Base-by-base conservation (phyloP, 305 asterid genomes). In the Fraxinus dipetala region DNA sequence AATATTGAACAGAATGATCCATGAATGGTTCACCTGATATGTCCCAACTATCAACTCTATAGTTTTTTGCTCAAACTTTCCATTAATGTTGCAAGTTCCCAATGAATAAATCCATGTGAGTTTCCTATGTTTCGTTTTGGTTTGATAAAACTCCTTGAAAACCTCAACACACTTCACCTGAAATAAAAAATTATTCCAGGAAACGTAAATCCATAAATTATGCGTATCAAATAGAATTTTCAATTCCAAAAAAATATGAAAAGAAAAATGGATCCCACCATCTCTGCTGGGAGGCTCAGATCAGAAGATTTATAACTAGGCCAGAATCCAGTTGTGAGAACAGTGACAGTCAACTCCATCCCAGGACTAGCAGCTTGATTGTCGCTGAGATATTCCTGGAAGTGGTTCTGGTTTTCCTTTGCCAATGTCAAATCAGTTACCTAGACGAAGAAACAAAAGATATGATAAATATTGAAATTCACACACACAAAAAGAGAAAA, bases 81-180 rank as follows among this genome's bases (percentile, higher is more conserved):
- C 91, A 67, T 63, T 87, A 10, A 91, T 74, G 76, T 85, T 82
- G 84, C 93, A 88, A 2, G 85, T 89, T 10, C 93, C 93, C 81
- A 90, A 54, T 1, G 94, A 90, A 80, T 81, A 86, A 35, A 92
- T 86, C 92, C 93, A 90, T 13, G 91, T 84, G 38, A 90, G 88
- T 76, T 85, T 92, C 85, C 91, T 87, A 54, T 84, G 85, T 78
- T 83, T 86, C 5, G 88, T 83, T 79, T 83, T 89, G 35, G 86
- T 81, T 76, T 78, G 43, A 63, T 86, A 90, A 43, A 88, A 90
- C 72, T 89, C 91, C 83, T 85, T 87, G 86, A 88, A 91, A 51
- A 76, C 88, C 77, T 87, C 86, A n/a, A 91, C 89, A 32, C 95
- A 88, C 54, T 90, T 89, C n/a, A 79, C 95, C 95, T 91, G 86